phyloP scores from a whole-genome alignment of 306 rosid genomes.

The Cercis canadensis region DNA sequence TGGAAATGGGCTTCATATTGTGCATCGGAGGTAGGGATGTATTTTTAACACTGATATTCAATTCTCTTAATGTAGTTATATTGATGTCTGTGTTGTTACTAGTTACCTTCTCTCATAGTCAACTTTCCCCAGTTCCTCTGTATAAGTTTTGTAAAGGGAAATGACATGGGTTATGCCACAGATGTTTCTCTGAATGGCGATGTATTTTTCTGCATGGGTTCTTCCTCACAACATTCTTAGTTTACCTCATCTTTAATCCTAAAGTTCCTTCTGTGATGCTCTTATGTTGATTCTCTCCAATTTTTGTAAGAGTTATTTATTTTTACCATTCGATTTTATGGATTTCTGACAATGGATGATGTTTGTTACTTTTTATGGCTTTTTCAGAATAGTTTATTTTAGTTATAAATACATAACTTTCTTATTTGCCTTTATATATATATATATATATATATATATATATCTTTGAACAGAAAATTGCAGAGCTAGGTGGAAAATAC shows the following conservation, averaged over 20 bases:
- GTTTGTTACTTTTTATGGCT: neutral
- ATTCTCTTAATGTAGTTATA: conserved; percentile 23
- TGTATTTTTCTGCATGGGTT: conserved; percentile 10
- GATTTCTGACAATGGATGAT: conserved; percentile 27
- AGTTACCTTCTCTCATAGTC: conserved; percentile 22
- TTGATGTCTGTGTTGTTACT: conserved; percentile 24
- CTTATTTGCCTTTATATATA: conserved; percentile 30
- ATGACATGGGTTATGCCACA: conserved; percentile 26
- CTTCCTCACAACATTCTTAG: conserved; percentile 21
- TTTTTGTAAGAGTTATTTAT: neutral
- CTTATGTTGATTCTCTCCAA: conserved; percentile 1
- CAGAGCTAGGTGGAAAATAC: conserved; percentile 90
- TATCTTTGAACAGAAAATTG: conserved; percentile 68
- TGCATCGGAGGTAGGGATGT: conserved; percentile 89
- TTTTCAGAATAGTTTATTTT: conserved; percentile 11
- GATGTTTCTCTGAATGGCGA: conserved; percentile 24
- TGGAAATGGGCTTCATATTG: conserved; percentile 99
- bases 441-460: no score
- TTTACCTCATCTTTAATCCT: neutral
- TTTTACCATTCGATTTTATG: neutral
- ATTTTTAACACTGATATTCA: conserved; percentile 29
- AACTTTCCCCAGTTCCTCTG: conserved; percentile 11
- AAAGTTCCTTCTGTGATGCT: neutral
- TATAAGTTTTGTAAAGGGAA: conserved; percentile 2
- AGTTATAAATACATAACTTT: neutral